Base-by-base conservation (phyloP, 192 early-diverging fungal species). In the Irineochytrium annulatum region DNA sequence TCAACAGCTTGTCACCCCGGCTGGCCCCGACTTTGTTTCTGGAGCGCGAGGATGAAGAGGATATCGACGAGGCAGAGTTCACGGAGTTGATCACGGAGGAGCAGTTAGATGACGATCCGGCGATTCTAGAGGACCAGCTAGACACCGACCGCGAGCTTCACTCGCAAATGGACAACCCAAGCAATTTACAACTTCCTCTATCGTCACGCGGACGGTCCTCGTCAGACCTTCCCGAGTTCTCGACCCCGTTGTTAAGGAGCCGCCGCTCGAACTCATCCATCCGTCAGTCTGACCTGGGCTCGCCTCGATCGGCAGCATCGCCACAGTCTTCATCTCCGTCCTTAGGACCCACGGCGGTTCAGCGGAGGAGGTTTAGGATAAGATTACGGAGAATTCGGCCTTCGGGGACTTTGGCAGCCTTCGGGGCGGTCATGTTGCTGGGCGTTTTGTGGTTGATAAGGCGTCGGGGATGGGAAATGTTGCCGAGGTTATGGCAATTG, bases 281-380 rank as follows among this genome's bases (percentile, higher is more conserved):
- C 46, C 11, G n/a, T 8, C 8, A n/a, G 11, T 41, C 46, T 24
- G 46, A 22, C 46, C 5, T 6, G 46, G 24, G 37, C 37, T 41
- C 37, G 11, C 37, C 37, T 8, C 11, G 8, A n/a, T 41, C 37
- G 37, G 46, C 46, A 8, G 46, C 46, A 24, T 49, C 46, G 46
- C 46, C 46, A 22, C 13, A 8, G 11, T n/a, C n/a, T n/a, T n/a
- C n/a, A n/a, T n/a, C 37, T 8, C 11, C 46, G 26, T 14, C 13
- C 13, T 8, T 24, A 49, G 46, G 11, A 8, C 5, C 46, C 11
- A 22, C 13, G 8, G 13, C 11, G 46, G n/a, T n/a, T 8, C 46
- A 24, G 46, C 46, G 46, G 46, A 49, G 13, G 46, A 49, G 46
- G 46, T 49, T 49, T 24, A 49, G 46, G 46, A 14, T 49, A n/a